Evolutionary conservation across 345 rosid genomes (phyloP).

Genomic region (Camelina hispida): DNA sequence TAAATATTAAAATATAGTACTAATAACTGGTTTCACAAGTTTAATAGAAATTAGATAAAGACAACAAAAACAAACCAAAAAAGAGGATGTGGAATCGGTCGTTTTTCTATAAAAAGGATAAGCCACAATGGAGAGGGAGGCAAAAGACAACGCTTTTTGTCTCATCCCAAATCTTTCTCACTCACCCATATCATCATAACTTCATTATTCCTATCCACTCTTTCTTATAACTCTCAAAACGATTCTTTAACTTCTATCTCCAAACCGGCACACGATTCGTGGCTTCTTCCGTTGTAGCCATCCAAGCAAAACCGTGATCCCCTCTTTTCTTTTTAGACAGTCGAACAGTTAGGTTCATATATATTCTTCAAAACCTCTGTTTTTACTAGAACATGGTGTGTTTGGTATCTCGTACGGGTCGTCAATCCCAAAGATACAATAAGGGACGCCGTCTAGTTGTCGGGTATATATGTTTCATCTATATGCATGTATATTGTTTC

Average conservation of each 20-base stretch:
- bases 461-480: conserved; percentile 54
- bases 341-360: neutral
- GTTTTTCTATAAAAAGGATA: conserved; percentile 42
- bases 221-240: conserved; percentile 20
- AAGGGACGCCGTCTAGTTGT: conserved; percentile 85
- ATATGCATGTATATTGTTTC: neutral
- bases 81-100: neutral
- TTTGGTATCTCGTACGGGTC: conserved; percentile 75
- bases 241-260: conserved; percentile 12
- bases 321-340: conserved; percentile 1
- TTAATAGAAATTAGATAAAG: neutral
- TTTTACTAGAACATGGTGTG: conserved; percentile 50
- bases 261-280: conserved; percentile 12
- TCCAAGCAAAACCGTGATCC: neutral
- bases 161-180: conserved; percentile 7
- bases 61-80: neutral
- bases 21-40: neutral
- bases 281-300: conserved; percentile 9
- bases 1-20: too few species aligned
- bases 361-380: conserved; percentile 17
- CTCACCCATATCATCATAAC: conserved; percentile 22
- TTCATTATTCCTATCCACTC: conserved; percentile 25
- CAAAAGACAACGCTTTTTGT: conserved; percentile 36
- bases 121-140: conserved; percentile 20
- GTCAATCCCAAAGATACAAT: conserved; percentile 74